A percentile compares a stretch with the other conserved stretches of the same genome.
phyloP scores from a whole-genome alignment of 78 protist species.

The Acrasis kona region DNA sequence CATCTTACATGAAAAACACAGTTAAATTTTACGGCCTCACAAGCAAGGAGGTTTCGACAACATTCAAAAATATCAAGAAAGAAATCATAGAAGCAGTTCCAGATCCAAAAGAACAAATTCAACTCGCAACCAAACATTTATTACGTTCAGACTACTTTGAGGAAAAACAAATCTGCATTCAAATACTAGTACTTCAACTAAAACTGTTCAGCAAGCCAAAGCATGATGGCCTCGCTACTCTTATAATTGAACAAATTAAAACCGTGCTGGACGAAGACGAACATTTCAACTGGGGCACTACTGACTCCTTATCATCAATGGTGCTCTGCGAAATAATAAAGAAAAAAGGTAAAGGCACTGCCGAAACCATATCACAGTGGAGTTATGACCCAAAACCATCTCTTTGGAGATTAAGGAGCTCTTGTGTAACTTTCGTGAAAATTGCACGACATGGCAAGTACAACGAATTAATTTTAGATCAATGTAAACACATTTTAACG shows the following conservation, averaged over 20 bases:
- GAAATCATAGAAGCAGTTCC: neutral
- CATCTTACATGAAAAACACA: too few species aligned
- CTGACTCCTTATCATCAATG: neutral
- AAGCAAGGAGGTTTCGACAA: too few species aligned
- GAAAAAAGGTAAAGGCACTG: neutral
- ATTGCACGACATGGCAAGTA: neutral
- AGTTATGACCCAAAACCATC: neutral
- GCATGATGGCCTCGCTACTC: too few species aligned
- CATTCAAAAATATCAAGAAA: neutral
- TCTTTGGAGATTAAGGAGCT: neutral
- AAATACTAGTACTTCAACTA: neutral
- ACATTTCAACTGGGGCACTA: constrained; percentile 9
- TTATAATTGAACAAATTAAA: constrained; percentile 2
- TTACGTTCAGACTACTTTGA: neutral
- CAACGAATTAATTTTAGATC: constrained; percentile 1
- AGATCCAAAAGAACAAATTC: neutral
- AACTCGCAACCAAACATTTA: neutral
- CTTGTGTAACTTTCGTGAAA: constrained; percentile 14
- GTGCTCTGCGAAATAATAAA: neutral
- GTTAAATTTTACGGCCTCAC: too few species aligned
- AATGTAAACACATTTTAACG: neutral
- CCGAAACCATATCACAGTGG: constrained; percentile 1
- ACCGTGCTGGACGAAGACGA: neutral
- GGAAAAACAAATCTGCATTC: constrained; percentile 4
- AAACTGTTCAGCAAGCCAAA: neutral